Base-by-base conservation (phyloP, 768 basidiomycete species). In the Pleurotus platypus region DNA sequence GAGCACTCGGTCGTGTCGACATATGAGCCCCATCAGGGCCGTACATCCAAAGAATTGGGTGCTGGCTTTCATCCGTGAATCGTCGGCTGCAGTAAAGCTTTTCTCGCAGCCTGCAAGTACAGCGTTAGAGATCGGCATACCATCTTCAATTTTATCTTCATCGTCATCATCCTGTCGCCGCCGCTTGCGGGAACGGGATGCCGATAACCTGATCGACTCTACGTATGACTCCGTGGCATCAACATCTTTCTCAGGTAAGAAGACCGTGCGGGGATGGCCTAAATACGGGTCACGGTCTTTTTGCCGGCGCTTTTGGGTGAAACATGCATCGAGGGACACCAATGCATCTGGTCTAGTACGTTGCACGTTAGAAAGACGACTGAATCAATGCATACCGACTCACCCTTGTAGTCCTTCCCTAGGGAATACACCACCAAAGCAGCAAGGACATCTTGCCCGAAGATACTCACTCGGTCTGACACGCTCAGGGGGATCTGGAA, bases 21-120 rank as follows among this genome's bases (percentile, higher is more conserved):
- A 78, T 0, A 76, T 61, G 0, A 76, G 59, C 0, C 66, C 72
- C 74, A 76, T 75, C 4, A 76, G 57, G 0, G 68, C 73, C 0
- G 67, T 75, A 46, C 73, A 71, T 39, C 63, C 60, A 43, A 67
- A 69, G 49, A 66, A 63, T 49, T 63, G 48, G 24, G 64, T 66
- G 46, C 66, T 72, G 5, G 67, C 67, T 59, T 71, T 71, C n/a
- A 57, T 43, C 0, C 63, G 40, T 4, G 48, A 49, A 13, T 63
- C 63, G 58, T 72, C 67, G 2, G 69, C 71, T 5, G 72, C 68
- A 3, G 55, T 60, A 57, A 74, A 75, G 12, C 68, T 68, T 1
- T 65, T 64, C 22, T 65, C 45, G 51, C 74, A 75, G 4, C 55
- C 72, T 63, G 75, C 63, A 1, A 75, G 63, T 5, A 70, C 64